Evolutionary conservation across 306 rosid species (phyloP), one percentile per base, ranked within the genome.

Genomic region (cucumber (Cucumis sativus)): DNA sequence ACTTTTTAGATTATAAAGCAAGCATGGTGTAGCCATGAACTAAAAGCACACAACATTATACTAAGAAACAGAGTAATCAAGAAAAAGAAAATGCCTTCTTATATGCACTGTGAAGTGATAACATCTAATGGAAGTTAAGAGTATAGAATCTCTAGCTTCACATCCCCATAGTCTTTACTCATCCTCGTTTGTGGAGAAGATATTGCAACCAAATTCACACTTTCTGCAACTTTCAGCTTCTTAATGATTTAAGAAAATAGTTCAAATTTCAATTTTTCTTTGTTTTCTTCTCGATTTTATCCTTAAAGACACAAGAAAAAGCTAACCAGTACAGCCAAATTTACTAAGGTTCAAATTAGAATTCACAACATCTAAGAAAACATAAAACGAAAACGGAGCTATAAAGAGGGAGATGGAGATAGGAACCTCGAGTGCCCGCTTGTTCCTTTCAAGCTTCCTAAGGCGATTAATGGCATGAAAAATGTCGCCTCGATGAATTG

Each of bases 391-490:
- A 23, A 33, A 55, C 0, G 13, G 16, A 54, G 25, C 3, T 3
- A 10, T 13, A 20, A 20, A 56, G 20, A 20, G 78, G 54, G 54
- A 69, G 75, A 69, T 28, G 41, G 55, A 81, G 72, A 76, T 78
- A 17, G 63, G 49, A 12, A 90, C 96, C 97, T 95, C 92, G 63
- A 95, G 99, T 33, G 97, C 96, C 3, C 92, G 92, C 83, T 88
- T 88, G 80, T 92, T 86, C 87, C 84, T 82, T 78, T 89, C 82
- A 77, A 92, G 90, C 88, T 86, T 95, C 74, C 97, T 85, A 47
- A 91, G 99, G 54, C 97, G 98, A 75, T 95, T 91, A 73, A 92
- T 91, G 89, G 95, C 81, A 73, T 92, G 96, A 79, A 92, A 90
- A 83, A 92, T 78, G 49, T 92, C 92, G 30, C 89, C 91, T 79